Evolutionary conservation across 1,284 basidiomycete genomes (phyloP).

Genomic region (Cerrena zonata): DNA sequence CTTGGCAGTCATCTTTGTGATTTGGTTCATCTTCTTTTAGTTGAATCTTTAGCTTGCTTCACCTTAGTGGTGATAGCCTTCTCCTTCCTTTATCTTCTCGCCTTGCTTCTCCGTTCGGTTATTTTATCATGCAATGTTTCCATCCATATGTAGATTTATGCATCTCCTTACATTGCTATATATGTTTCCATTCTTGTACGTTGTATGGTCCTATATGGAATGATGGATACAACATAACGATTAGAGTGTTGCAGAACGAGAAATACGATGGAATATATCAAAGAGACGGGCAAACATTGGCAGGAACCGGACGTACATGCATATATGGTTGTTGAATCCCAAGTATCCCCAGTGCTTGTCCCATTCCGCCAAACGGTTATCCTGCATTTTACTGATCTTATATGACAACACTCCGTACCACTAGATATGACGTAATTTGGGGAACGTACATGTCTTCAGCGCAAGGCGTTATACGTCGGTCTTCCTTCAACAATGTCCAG

Average conservation of each 20-base stretch:
- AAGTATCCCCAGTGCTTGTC: conserved; percentile 94
- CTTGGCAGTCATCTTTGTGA: too few relatives aligned
- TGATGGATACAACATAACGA: neutral
- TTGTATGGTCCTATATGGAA: conserved; percentile 70
- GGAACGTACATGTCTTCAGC: conserved; percentile 83
- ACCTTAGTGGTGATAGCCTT: too few relatives aligned
- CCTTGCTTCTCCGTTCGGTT: too few relatives aligned
- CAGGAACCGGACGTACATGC: conserved; percentile 22
- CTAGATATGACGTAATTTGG: neutral
- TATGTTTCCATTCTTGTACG: too few relatives aligned
- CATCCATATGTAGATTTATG: too few relatives aligned
- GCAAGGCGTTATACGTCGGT: conserved; percentile 91
- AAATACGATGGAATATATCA: too few relatives aligned
- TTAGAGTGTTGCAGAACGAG: neutral
- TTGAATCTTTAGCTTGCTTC: too few relatives aligned
- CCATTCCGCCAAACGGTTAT: conserved; percentile 86
- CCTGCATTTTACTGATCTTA: conserved; percentile 88
- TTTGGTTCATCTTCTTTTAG: too few relatives aligned
- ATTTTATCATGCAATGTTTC: too few relatives aligned
- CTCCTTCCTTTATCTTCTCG: too few relatives aligned
- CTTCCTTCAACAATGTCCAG: conserved; percentile 95
- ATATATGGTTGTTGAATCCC: conserved; percentile 94
- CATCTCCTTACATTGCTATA: too few relatives aligned
- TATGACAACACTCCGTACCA: neutral
- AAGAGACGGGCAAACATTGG: neutral